Conservation (phyloP, 371 early-diverging fungal genomes). For the Homolaphlyctis polyrhiza region DNA sequence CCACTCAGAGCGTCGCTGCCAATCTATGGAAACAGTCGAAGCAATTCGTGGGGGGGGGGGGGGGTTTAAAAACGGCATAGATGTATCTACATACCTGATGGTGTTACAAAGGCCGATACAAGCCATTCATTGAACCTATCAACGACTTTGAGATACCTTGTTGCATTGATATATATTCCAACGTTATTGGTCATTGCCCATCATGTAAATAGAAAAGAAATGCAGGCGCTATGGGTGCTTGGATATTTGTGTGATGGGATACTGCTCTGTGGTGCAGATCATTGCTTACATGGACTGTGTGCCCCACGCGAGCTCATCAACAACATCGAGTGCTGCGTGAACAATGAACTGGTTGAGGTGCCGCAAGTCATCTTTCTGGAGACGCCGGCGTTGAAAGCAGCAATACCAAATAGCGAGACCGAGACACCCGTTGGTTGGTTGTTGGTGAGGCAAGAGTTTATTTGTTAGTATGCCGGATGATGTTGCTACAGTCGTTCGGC, state of each 20-base stretch:
- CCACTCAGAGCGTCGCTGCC: too few species aligned
- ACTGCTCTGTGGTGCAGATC: neutral
- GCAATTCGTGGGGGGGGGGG: too few species aligned
- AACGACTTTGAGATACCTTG: constrained; percentile 88
- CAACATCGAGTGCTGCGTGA: constrained; percentile 91
- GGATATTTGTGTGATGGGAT: neutral
- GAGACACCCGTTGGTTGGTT: neutral
- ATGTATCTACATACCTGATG: constrained; percentile 78
- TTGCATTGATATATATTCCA: constrained; percentile 10
- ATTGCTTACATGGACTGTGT: constrained; percentile 69
- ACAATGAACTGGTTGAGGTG: constrained; percentile 94
- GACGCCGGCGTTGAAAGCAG: neutral
- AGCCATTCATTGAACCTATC: constrained; percentile 92
- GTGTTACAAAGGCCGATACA: constrained; percentile 87
- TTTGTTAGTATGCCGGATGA: neutral
- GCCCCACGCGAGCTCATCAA: constrained; percentile 88
- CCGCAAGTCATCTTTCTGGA: constrained; percentile 66
- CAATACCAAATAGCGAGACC: neutral
- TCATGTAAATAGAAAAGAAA: too few species aligned
- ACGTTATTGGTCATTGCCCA: too few species aligned
- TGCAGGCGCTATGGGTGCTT: neutral
- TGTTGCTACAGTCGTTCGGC: too few species aligned
- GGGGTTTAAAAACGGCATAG: too few species aligned
- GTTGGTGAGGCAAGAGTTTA: neutral
- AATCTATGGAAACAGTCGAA: too few species aligned